Percentiles rank a stretch among this genome's conserved stretches.
phyloP scores from a whole-genome alignment of 2,329 filamentous ascomycete species.

The Aspergillus fumigatus region DNA sequence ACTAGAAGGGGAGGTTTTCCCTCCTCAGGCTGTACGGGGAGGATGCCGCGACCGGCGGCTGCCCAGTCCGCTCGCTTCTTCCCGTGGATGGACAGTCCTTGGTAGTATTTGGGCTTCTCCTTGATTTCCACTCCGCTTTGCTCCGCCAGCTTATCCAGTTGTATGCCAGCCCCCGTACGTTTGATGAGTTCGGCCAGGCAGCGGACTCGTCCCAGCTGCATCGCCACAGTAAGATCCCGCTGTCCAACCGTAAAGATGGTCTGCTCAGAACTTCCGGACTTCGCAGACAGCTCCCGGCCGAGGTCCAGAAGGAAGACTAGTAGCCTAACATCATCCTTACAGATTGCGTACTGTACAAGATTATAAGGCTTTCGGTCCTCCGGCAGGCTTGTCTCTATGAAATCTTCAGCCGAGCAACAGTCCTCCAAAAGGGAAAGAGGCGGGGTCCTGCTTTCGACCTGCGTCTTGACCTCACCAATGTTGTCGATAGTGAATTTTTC shows the following conservation, averaged over 20 bases:
- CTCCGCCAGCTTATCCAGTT: slow-evolving; percentile 62
- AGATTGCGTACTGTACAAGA: slow-evolving; percentile 46
- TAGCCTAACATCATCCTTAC: slow-evolving; percentile 49
- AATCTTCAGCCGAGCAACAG: slow-evolving; percentile 26
- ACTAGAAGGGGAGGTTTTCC: not conserved
- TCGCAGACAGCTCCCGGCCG: slow-evolving; percentile 23
- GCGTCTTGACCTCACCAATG: slow-evolving; percentile 63
- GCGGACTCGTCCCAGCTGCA: slow-evolving; percentile 35
- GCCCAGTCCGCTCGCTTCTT: slow-evolving; percentile 74
- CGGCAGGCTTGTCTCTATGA: slow-evolving; percentile 13
- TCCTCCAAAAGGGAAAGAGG: slow-evolving; percentile 52
- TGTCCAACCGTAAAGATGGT: slow-evolving; percentile 13
- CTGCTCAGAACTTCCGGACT: slow-evolving; percentile 1
- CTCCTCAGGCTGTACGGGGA: not conserved
- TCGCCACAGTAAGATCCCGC: slow-evolving; percentile 37
- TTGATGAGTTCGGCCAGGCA: slow-evolving; percentile 57
- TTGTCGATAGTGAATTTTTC: slow-evolving; percentile 71
- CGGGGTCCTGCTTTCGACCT: slow-evolving; percentile 60
- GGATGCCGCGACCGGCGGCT: slow-evolving; percentile 48
- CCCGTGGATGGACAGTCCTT: slow-evolving; percentile 71
- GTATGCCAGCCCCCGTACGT: slow-evolving; percentile 63
- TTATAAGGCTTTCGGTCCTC: not conserved
- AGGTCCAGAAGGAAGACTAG: slow-evolving; percentile 58
- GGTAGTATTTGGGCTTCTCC: slow-evolving; percentile 67
- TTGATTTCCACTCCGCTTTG: slow-evolving; percentile 60